These are phyloP conservation scores for Candida sp. DNA, from an alignment of 1,139 yeast species.

Conservation along the genomic window DNA sequence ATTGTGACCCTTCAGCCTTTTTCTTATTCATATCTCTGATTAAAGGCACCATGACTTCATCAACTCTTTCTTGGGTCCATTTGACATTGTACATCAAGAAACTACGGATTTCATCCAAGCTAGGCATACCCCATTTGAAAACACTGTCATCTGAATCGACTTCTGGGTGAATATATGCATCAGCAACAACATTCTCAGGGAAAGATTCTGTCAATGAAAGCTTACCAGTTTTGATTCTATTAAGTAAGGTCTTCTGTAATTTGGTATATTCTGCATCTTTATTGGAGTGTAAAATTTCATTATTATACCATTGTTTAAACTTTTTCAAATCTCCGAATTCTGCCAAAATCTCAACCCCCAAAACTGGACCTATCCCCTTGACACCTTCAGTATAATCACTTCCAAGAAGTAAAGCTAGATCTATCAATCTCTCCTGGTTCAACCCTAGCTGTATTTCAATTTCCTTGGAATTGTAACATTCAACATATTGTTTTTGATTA, in stretches of 20 bases:
- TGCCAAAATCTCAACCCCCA: slow-evolving; percentile 89
- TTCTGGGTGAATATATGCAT: slow-evolving; percentile 77
- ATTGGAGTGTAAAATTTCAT: slow-evolving; percentile 13
- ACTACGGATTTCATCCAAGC: slow-evolving; percentile 71
- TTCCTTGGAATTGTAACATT: slow-evolving; percentile 65
- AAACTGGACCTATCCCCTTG: slow-evolving; percentile 89
- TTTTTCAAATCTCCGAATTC: slow-evolving; percentile 56
- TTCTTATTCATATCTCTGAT: slow-evolving; percentile 72
- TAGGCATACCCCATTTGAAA: slow-evolving; percentile 91
- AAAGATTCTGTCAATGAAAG: slow-evolving; percentile 62
- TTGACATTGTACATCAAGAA: slow-evolving; percentile 72
- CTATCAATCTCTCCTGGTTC: slow-evolving; percentile 59
- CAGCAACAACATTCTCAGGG: slow-evolving; percentile 66
- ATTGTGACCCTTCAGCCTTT: slow-evolving; percentile 51
- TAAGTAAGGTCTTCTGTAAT: slow-evolving; percentile 48
- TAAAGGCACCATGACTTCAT: slow-evolving; percentile 86
- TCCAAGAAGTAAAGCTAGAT: slow-evolving; percentile 78
- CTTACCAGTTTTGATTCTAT: slow-evolving; percentile 55
- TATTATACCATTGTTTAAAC: slow-evolving; percentile 41
- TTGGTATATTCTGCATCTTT: slow-evolving; percentile 17
- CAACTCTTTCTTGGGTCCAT: slow-evolving; percentile 76
- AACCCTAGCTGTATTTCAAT: slow-evolving; percentile 67
- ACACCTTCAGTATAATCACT: slow-evolving; percentile 95
- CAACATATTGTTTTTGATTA: slow-evolving; percentile 90
- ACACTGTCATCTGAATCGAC: slow-evolving; percentile 77